These are phyloP conservation scores for Claviceps quebecensis DNA, from an alignment of 2,329 filamentous ascomycete species.

Conservation along the genomic window DNA sequence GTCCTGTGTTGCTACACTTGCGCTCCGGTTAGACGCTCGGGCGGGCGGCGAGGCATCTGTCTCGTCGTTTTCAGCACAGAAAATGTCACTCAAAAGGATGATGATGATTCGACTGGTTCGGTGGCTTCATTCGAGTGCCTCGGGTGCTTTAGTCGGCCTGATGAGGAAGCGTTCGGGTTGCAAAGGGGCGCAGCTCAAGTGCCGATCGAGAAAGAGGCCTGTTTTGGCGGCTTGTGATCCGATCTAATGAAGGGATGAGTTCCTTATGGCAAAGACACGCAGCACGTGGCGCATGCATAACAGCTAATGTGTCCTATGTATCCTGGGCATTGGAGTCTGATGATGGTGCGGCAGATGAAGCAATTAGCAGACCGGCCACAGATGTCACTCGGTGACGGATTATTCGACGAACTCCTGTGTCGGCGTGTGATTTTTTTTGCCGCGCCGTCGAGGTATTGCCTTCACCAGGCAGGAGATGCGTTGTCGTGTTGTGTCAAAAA, in stretches of 20 bases:
- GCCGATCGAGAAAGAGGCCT: background rate
- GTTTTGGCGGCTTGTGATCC: background rate
- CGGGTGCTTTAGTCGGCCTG: too few species aligned
- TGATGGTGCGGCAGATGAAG: background rate
- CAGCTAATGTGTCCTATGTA: background rate
- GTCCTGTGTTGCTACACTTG: background rate
- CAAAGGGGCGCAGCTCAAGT: background rate
- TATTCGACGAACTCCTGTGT: background rate
- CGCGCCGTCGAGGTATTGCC: too few species aligned
- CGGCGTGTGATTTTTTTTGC: background rate
- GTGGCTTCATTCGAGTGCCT: too few species aligned
- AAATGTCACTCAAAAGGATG: background rate
- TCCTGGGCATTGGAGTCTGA: background rate
- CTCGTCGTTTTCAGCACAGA: background rate
- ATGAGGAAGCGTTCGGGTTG: background rate
- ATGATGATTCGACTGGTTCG: too few species aligned
- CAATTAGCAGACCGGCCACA: background rate
- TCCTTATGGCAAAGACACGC: background rate
- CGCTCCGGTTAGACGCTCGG: background rate
- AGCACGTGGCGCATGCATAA: constrained; percentile 6
- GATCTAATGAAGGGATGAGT: background rate
- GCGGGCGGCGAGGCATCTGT: background rate
- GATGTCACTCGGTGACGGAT: background rate
- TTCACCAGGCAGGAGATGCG: too few species aligned
- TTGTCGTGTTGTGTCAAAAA: too few species aligned